Conservation (phyloP, 768 basidiomycete species). For the Albatrellus ellisii region DNA sequence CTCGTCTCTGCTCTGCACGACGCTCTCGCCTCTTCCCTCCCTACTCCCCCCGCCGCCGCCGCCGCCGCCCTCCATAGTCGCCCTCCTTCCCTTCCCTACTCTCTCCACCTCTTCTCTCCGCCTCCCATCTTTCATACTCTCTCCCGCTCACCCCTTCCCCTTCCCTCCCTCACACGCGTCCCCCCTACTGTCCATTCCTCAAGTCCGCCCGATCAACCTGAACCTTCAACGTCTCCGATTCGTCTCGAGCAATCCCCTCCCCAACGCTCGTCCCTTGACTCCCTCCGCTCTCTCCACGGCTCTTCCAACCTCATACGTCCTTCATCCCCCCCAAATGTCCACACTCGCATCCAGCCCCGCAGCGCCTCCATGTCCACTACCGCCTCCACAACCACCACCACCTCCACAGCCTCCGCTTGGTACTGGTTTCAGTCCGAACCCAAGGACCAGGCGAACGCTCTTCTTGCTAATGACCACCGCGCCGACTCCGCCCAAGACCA, state of each 20-base stretch:
- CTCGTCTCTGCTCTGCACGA: conserved; percentile 25
- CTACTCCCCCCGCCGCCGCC: conserved; percentile 11
- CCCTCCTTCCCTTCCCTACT: conserved; percentile 27
- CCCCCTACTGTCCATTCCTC: conserved; percentile 11
- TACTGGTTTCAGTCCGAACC: conserved; percentile 42
- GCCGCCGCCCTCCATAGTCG: conserved; percentile 11
- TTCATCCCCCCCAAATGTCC: conserved; percentile 12
- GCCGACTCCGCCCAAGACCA: conserved; percentile 34
- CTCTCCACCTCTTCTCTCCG: too few species aligned
- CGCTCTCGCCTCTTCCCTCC: conserved; percentile 21
- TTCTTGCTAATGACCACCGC: conserved; percentile 41
- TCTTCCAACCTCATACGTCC: conserved; percentile 13
- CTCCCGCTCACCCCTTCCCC: conserved; percentile 49
- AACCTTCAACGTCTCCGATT: conserved; percentile 17
- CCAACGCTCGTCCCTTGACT: conserved; percentile 39
- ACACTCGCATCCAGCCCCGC: background rate
- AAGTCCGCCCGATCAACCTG: background rate
- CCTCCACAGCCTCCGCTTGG: conserved; percentile 19
- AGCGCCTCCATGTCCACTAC: background rate
- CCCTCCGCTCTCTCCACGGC: conserved; percentile 35
- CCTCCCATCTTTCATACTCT: conserved; percentile 43
- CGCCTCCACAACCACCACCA: conserved; percentile 7
- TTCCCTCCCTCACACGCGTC: conserved; percentile 35
- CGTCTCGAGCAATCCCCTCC: conserved; percentile 25
- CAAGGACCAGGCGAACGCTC: conserved; percentile 29